Base-by-base conservation (phyloP, 176 grass and related monocot genomes). In the Elymus sibiricus region DNA sequence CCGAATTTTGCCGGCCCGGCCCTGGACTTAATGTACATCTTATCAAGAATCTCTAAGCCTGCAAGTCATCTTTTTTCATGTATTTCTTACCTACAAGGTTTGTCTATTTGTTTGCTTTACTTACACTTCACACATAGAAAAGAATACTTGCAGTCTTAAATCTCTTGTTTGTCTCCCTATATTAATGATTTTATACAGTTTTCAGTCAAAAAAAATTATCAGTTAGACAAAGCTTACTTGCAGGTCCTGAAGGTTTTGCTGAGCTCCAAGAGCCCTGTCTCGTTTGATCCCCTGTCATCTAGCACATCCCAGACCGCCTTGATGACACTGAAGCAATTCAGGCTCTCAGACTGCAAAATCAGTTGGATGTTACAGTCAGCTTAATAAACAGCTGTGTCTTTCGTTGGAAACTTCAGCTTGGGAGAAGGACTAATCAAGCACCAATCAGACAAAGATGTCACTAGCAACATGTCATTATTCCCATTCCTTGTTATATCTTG, bases 241-340 rank as follows among this genome's bases (percentile, higher is more conserved):
- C 96, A 98, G 66, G 96, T 82, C 83, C 82, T 98, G 88, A 98
- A 98, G 24, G 62, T 88, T 77, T 89, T 98, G 82, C 91, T 98
- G 34, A 98, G 93, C 79, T 92, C 80, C 34, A 82, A 14, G 56
- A 98, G 90, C 7, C 93, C 96, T 79, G 83, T 81, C 31, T 89
- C 63, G 7, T 47, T 82, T 59, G 88, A 81, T 67, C 89, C 93
- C 56, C 71, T 92, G 19, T 64, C 87, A 51, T 69, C 79, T 28
- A 98, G 37, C 76, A 89, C 79, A 83, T 98, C 90, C 93, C 96
- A 98, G 31, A 86, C 90, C 43, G 77, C 86, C 76, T 98, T 98
- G 79, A 98, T 98, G 58, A 95, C 88, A n/a, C n/a, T n/a, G n/a
- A 91, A 95, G 85, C 93, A 98, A 58, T 98, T 98, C 44, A 88